Conservation (phyloP, 805 yeast genomes). For the Wickerhamiella alocasiicola region DNA sequence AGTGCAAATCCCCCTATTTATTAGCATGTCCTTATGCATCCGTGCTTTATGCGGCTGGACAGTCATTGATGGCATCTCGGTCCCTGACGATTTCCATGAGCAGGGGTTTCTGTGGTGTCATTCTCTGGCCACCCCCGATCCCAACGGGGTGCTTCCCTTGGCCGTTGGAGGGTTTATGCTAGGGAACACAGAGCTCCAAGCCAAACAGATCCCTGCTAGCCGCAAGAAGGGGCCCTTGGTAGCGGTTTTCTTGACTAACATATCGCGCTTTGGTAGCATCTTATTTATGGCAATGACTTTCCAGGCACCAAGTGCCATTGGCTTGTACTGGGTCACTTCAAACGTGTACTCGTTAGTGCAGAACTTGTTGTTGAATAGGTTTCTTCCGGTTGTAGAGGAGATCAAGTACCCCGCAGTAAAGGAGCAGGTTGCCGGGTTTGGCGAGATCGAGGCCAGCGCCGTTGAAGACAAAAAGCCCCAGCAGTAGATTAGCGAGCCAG, state of each 20-base stretch:
- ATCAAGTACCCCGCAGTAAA: constrained; percentile 25
- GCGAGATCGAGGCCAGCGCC: no score
- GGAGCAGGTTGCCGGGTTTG: background rate
- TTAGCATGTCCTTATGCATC: constrained; percentile 60
- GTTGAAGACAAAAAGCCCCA: no score
- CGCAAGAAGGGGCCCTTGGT: constrained; percentile 20
- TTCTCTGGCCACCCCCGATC: constrained; percentile 51
- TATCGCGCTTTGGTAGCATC: constrained; percentile 63
- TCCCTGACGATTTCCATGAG: constrained; percentile 26
- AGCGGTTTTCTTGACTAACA: constrained; percentile 38
- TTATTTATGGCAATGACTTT: constrained; percentile 73
- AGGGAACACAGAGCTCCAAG: constrained; percentile 74
- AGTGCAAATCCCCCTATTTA: constrained; percentile 81
- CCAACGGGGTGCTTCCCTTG: constrained; percentile 52
- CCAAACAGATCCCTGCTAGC: constrained; percentile 34
- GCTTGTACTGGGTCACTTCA: constrained; percentile 84
- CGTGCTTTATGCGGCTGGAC: constrained; percentile 57
- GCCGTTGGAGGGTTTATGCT: constrained; percentile 58
- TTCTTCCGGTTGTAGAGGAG: constrained; percentile 45
- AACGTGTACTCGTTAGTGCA: constrained; percentile 66
- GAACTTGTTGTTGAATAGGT: constrained; percentile 54
- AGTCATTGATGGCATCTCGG: constrained; percentile 23
- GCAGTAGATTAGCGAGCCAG: no score
- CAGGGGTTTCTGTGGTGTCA: constrained; percentile 53
- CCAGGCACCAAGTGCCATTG: constrained; percentile 74